Evolutionary conservation across 495 filamentous ascomycete genomes (phyloP).

Genomic region (Elaphomyces granulatus): DNA sequence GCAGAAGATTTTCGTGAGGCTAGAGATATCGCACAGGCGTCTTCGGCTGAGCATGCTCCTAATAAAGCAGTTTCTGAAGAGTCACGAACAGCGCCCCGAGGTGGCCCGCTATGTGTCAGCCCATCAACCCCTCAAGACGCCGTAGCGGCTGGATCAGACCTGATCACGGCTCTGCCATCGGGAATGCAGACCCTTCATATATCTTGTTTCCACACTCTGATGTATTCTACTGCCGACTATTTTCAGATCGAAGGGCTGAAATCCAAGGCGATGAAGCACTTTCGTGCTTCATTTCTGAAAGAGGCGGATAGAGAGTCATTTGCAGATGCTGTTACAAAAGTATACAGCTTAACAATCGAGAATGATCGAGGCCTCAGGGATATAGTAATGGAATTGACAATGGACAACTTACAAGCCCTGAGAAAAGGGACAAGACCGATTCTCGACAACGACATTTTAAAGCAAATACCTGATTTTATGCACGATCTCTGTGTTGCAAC

Average conservation of each 20-base stretch:
- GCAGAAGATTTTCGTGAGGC: too few species aligned
- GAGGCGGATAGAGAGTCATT: constrained; percentile 12
- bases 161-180: neutral
- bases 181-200: neutral
- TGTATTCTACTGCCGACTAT: constrained; percentile 11
- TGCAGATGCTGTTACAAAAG: constrained; percentile 12
- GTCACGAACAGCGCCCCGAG: too few species aligned
- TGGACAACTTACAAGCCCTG: constrained; percentile 5
- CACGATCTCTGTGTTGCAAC: constrained; percentile 7
- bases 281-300: too few species aligned
- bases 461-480: constrained; percentile 4
- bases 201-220: constrained; percentile 5
- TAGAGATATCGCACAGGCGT: too few species aligned
- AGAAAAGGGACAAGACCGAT: neutral
- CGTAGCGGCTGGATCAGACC: too few species aligned
- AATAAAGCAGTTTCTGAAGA: too few species aligned
- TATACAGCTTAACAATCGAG: constrained; percentile 20
- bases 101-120: too few species aligned
- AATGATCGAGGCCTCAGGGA: constrained; percentile 21
- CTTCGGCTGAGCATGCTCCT: too few species aligned
- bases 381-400: constrained; percentile 13
- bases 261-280: too few species aligned
- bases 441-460: constrained; percentile 4
- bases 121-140: too few species aligned
- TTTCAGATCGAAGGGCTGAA: constrained; percentile 9